Percentiles rank a stretch among this genome's conserved stretches.
Conservation (phyloP, 1,284 basidiomycete species). For the Cryptococcus sp. region DNA sequence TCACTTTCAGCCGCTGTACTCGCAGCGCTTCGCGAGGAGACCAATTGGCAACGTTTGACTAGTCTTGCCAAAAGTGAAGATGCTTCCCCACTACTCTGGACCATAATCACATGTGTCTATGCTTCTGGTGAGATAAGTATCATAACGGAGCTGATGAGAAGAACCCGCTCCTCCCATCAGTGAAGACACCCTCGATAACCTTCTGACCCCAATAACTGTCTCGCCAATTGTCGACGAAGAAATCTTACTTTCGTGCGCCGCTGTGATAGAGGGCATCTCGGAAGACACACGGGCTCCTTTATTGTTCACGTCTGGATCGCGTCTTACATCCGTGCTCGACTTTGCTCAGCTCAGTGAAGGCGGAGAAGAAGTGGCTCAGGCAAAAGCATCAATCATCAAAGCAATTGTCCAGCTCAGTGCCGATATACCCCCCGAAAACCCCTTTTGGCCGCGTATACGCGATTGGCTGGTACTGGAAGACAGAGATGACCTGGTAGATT, state of each 20-base stretch:
- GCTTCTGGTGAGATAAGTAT: not conserved
- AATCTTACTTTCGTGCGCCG: not conserved
- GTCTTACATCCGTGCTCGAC: not conserved
- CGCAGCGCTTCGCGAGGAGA: constrained; percentile 2
- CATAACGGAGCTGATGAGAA: not conserved
- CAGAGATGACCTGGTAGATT: constrained; percentile 54
- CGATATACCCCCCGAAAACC: constrained; percentile 64
- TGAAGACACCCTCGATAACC: not conserved
- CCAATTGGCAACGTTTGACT: constrained; percentile 9
- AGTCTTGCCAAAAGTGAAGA: not conserved
- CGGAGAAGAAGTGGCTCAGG: constrained; percentile 62
- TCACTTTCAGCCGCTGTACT: constrained; percentile 15
- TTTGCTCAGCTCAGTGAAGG: not conserved
- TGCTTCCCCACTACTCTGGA: not conserved
- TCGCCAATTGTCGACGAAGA: not conserved
- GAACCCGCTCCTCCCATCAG: not conserved
- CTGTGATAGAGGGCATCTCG: not conserved
- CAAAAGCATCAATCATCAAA: constrained; percentile 81
- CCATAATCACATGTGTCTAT: not conserved
- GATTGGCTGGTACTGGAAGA: constrained; percentile 63
- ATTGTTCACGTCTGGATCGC: constrained; percentile 1
- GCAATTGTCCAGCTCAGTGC: constrained; percentile 80
- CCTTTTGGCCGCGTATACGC: constrained; percentile 72
- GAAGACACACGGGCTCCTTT: not conserved
- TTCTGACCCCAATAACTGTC: not conserved